Conservation (phyloP, 2,329 filamentous ascomycete genomes). For the Tolypocladium ophioglossoides region DNA sequence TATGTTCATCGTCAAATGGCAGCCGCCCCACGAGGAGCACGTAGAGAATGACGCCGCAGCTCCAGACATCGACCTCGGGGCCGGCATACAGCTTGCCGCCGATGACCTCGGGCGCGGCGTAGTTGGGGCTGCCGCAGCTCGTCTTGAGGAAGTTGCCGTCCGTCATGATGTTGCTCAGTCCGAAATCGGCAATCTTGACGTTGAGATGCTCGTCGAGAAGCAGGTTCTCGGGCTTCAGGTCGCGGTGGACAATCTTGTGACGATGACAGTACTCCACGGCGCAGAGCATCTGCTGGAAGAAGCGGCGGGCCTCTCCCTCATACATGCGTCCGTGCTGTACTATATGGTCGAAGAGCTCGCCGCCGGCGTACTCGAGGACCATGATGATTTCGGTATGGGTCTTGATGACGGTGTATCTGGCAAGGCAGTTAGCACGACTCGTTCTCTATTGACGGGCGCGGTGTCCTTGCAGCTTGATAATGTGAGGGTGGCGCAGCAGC, state of each 20-base stretch:
- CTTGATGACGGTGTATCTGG: constrained; percentile 90
- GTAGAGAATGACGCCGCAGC: constrained; percentile 83
- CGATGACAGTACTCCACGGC: constrained; percentile 98
- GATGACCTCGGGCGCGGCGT: constrained; percentile 95
- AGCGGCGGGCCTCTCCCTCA: constrained; percentile 86
- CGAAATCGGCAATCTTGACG: constrained; percentile 98
- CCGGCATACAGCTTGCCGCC: constrained; percentile 96
- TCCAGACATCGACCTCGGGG: constrained; percentile 98
- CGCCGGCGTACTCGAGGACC: constrained; percentile 95
- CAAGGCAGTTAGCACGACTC: neutral
- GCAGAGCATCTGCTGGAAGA: constrained; percentile 98
- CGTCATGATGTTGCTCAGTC: constrained; percentile 98
- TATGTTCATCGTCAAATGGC: constrained; percentile 97
- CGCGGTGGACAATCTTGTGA: constrained; percentile 97
- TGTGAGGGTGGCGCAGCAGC: constrained; percentile 89
- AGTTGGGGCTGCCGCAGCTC: constrained; percentile 95
- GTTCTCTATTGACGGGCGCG: neutral
- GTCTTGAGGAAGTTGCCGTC: constrained; percentile 99
- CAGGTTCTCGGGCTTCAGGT: constrained; percentile 94
- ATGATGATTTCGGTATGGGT: constrained; percentile 93
- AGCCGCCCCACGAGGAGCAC: constrained; percentile 72
- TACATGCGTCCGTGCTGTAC: constrained; percentile 87
- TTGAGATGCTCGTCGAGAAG: constrained; percentile 92
- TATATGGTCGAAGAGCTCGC: constrained; percentile 96
- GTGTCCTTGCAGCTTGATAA: constrained; percentile 79